Evolutionary conservation across 2,329 filamentous ascomycete genomes (phyloP).

Genomic region (Fonsecaea multimorphosa): DNA sequence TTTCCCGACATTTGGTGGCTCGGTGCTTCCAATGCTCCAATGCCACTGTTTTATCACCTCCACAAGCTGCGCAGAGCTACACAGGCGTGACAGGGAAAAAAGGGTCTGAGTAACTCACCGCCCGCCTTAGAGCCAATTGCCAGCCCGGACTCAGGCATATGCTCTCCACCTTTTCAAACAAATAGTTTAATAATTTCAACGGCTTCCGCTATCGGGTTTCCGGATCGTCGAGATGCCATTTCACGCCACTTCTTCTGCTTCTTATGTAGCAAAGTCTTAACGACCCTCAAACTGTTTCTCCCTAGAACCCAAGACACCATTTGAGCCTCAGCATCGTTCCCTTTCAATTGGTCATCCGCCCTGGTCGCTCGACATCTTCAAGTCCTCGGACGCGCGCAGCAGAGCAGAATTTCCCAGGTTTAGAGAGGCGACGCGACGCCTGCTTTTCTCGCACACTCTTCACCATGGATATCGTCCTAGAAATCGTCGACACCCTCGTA

Average conservation of each 20-base stretch:
- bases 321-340: neutral
- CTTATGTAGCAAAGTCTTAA: slow-evolving; percentile 3
- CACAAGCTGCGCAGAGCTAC: slow-evolving; percentile 1
- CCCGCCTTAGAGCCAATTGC: neutral
- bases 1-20: neutral
- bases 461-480: slow-evolving; percentile 90
- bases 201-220: slow-evolving; percentile 9
- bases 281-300: neutral
- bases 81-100: too few species aligned
- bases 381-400: neutral
- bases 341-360: neutral
- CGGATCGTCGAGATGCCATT: slow-evolving; percentile 17
- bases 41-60: neutral
- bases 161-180: slow-evolving; percentile 19
- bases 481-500: slow-evolving; percentile 79
- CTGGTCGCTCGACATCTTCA: neutral
- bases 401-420: neutral
- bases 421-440: neutral
- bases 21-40: neutral
- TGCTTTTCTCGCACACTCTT: neutral
- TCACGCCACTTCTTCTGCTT: slow-evolving; percentile 17
- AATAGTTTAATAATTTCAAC: slow-evolving; percentile 22
- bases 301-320: neutral
- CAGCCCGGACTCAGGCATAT: neutral
- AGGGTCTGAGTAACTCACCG: slow-evolving; percentile 3